phyloP scores from a whole-genome alignment of 768 basidiomycete species.

The Coprinellus micaceus region DNA sequence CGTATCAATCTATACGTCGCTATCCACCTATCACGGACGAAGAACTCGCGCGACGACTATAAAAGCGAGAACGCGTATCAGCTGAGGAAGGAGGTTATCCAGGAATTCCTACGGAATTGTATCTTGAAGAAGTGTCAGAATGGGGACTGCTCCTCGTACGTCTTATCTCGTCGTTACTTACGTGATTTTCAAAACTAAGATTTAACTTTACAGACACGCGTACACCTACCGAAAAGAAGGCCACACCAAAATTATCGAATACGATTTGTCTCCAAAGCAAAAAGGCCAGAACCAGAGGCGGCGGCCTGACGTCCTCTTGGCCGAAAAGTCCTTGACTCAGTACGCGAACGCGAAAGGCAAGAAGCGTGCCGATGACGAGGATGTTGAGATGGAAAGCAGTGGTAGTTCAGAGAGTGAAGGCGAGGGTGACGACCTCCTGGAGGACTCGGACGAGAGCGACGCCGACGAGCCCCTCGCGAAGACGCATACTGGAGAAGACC shows the following conservation, averaged over 20 bases:
- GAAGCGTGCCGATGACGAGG: slow-evolving; percentile 26
- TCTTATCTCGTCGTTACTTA: slow-evolving; percentile 20
- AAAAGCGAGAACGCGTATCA: slow-evolving; percentile 89
- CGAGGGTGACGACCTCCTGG: slow-evolving; percentile 48
- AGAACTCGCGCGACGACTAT: slow-evolving; percentile 75
- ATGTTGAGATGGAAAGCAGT: slow-evolving; percentile 48
- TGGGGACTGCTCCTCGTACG: slow-evolving; percentile 75
- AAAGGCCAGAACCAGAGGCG: slow-evolving; percentile 56
- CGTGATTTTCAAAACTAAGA: too few relatives aligned
- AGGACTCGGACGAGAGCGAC: slow-evolving; percentile 41
- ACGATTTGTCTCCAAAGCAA: slow-evolving; percentile 79
- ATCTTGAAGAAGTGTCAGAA: slow-evolving; percentile 75
- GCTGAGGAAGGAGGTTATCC: slow-evolving; percentile 75
- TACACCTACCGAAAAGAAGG: slow-evolving; percentile 95
- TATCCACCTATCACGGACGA: slow-evolving; percentile 45
- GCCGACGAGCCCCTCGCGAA: slow-evolving; percentile 22
- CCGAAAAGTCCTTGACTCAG: slow-evolving; percentile 36
- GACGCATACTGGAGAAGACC: slow-evolving; percentile 17
- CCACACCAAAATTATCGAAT: slow-evolving; percentile 90
- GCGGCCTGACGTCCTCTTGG: slow-evolving; percentile 74
- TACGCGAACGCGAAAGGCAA: slow-evolving; percentile 25
- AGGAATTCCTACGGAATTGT: slow-evolving; percentile 71
- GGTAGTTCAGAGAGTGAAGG: slow-evolving; percentile 48
- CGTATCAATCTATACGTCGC: slow-evolving; percentile 66
- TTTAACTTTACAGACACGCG: slow-evolving; percentile 31